Evolutionary conservation across 2,329 filamentous ascomycete species (phyloP).

Genomic region (Sarocladium oryzae): DNA sequence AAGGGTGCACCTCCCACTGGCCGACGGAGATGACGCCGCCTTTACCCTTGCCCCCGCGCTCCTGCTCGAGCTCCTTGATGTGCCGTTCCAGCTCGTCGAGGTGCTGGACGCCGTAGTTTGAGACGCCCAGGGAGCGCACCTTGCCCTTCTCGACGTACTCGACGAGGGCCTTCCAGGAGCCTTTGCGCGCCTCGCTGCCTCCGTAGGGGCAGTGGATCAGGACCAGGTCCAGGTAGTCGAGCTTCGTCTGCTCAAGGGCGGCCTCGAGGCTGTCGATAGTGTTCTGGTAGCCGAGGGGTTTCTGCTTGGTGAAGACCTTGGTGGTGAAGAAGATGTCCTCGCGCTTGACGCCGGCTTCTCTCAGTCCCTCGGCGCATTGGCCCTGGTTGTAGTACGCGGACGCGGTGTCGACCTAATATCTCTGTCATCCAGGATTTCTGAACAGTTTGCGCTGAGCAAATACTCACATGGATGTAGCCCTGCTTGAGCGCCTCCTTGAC

Average conservation of each 20-base stretch:
- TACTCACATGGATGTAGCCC: conserved; percentile 47
- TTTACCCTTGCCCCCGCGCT: conserved; percentile 55
- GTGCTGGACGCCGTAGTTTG: conserved; percentile 59
- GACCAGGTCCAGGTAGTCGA: conserved; percentile 62
- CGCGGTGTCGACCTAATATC: conserved; percentile 44
- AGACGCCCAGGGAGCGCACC: conserved; percentile 55
- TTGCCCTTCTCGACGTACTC: conserved; percentile 56
- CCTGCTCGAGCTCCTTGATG: conserved; percentile 54
- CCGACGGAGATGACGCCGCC: conserved; percentile 73
- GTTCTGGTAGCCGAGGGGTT: conserved; percentile 49
- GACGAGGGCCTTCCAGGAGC: conserved; percentile 56
- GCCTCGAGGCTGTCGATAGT: conserved; percentile 57
- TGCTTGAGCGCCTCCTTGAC: conserved; percentile 39
- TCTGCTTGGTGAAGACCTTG: conserved; percentile 40
- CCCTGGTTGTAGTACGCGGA: conserved; percentile 46
- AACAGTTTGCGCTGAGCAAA: no score
- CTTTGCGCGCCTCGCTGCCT: conserved; percentile 48
- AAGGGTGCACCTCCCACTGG: conserved; percentile 87
- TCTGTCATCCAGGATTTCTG: no score
- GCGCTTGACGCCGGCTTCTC: conserved; percentile 34
- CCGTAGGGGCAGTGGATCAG: conserved; percentile 58
- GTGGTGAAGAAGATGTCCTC: conserved; percentile 49
- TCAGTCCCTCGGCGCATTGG: conserved; percentile 38
- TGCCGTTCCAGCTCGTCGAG: conserved; percentile 53
- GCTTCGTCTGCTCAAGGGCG: conserved; percentile 54